These are phyloP conservation scores for Ganoderma resinaceum DNA, from an alignment of 1,284 basidiomycete genomes.

Conservation along the genomic window DNA sequence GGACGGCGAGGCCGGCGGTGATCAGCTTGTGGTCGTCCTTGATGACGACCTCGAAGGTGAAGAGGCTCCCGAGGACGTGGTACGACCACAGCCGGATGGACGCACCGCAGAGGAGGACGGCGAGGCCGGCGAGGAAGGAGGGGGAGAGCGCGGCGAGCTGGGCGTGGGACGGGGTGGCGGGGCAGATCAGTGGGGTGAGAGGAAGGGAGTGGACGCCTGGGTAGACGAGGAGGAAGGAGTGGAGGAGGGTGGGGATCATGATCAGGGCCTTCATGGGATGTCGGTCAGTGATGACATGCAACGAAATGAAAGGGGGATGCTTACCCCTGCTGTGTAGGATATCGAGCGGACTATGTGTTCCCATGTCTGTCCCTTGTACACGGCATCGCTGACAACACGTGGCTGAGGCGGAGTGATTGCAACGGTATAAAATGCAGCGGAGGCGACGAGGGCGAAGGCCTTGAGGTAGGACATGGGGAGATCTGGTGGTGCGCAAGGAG, in stretches of 20 bases:
- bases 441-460: not conserved
- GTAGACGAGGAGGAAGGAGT: conserved; percentile 1
- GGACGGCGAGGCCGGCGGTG: conserved; percentile 28
- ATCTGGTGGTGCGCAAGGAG: not conserved
- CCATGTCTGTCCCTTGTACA: not conserved
- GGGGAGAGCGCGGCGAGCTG: conserved; percentile 15
- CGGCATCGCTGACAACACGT: not conserved
- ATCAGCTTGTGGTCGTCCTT: conserved; percentile 25
- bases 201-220: not conserved
- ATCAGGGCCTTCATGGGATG: not conserved
- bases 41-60: conserved; percentile 40
- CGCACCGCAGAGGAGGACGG: conserved; percentile 23
- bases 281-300: not conserved
- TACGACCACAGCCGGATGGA: conserved; percentile 34
- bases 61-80: conserved; percentile 33
- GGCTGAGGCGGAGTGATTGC: conserved; percentile 2
- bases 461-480: not conserved
- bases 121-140: conserved; percentile 30
- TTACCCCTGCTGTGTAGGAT: not conserved
- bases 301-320: not conserved
- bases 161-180: not conserved
- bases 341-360: not conserved
- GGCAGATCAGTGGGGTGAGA: not conserved
- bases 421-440: not conserved
- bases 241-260: not conserved